Percentiles rank a stretch among this genome's conserved stretches.
These are phyloP conservation scores for Podaxis carcinomalis DNA, from an alignment of 768 basidiomycete species.

Conservation along the genomic window DNA sequence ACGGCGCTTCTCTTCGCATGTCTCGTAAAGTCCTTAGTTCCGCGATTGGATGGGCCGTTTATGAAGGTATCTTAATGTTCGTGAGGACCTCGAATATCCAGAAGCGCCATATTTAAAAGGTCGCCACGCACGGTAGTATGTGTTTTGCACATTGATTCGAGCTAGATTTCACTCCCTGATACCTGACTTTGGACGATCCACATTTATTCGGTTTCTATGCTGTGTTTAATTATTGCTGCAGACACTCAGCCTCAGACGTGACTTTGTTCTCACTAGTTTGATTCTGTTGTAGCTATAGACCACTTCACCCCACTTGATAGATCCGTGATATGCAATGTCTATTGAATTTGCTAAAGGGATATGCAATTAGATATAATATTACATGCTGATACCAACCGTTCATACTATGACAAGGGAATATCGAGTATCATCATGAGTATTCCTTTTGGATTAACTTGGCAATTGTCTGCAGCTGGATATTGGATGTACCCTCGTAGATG, in stretches of 20 bases:
- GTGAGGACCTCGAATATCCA: slow-evolving; percentile 21
- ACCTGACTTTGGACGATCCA: not conserved
- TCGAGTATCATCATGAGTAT: slow-evolving; percentile 46
- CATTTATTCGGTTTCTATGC: not conserved
- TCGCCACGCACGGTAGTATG: not conserved
- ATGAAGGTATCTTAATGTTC: slow-evolving; percentile 71
- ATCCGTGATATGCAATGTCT: not conserved
- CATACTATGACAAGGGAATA: not conserved
- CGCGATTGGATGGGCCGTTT: slow-evolving; percentile 90
- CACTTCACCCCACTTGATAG: slow-evolving; percentile 7
- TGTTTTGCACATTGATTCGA: too few species aligned
- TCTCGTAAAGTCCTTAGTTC: slow-evolving; percentile 85
- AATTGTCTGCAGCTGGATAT: slow-evolving; percentile 96
- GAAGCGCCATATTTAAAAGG: slow-evolving; percentile 1
- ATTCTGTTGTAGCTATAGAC: not conserved
- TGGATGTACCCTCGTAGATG: slow-evolving; percentile 95
- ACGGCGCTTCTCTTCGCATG: slow-evolving; percentile 78
- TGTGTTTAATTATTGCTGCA: not conserved
- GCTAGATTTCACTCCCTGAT: too few species aligned
- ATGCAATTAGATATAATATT: not conserved
- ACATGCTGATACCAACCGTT: not conserved
- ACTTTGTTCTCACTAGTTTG: not conserved
- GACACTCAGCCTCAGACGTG: not conserved
- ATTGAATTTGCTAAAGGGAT: not conserved
- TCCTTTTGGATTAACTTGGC: slow-evolving; percentile 88